These are phyloP conservation scores for Stellera chamaejasme DNA, from an alignment of 345 rosid species.

Conservation along the genomic window DNA sequence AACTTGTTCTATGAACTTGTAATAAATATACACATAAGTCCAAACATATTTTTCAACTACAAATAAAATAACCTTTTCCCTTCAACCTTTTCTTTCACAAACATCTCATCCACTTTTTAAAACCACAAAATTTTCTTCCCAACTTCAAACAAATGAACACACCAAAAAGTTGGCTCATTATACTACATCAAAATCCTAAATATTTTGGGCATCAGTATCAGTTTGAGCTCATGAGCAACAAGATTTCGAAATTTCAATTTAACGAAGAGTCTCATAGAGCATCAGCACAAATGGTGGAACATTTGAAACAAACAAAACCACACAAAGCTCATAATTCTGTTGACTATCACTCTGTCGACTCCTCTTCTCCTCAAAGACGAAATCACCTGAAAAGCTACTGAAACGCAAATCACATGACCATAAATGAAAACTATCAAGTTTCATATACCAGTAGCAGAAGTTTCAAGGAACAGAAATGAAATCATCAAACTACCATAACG, in stretches of 20 bases:
- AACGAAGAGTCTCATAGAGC: neutral
- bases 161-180: no score
- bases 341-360: conserved; percentile 64
- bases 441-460: no score
- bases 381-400: conserved; percentile 55
- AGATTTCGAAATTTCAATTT: neutral
- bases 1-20: no score
- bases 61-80: no score
- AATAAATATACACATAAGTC: no score
- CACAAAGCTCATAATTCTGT: conserved; percentile 59
- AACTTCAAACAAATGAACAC: neutral
- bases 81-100: no score
- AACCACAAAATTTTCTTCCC: neutral
- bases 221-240: neutral
- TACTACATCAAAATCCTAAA: no score
- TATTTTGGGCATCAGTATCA: neutral
- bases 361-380: conserved; percentile 75
- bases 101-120: no score
- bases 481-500: conserved; percentile 39
- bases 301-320: neutral
- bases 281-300: neutral
- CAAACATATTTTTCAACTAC: no score
- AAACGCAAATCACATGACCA: conserved; percentile 28
- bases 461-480: no score
- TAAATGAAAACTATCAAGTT: neutral